Evolutionary conservation across 2,329 filamentous ascomycete genomes (phyloP), one percentile per base, ranked within the genome.

Genomic region (Apiospora marii): DNA sequence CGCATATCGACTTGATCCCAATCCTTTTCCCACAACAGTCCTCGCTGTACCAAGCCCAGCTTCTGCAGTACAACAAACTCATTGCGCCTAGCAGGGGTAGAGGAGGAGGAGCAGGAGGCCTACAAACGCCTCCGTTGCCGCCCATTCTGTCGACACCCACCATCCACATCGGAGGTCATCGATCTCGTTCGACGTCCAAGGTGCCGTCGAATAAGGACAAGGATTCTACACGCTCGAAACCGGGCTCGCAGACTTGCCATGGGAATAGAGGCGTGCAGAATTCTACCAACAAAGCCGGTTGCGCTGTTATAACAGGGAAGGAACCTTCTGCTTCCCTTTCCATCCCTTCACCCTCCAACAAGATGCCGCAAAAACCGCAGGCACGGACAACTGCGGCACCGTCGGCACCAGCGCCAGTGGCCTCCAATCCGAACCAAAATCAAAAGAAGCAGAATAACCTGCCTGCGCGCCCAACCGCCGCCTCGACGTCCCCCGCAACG

Each of bases 21-120:
- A 85, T 90, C 74, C 83, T 90, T 76, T 84, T 90, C 72, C 89
- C 89, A 22, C 89, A 90, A 74, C 89, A 91, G 75, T 84, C 87
- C 46, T 88, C 86, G 58, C 83, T 88, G 75, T 90, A 90, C 81
- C 88, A 91, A 78, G 88, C 88, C 71, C 89, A 91, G 81, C 87
- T 92, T 72, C 85, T 89, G 70, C 87, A 91, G 76, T 92, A 92
- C 85, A 92, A 92, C 81, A 89, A 88, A 79, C 88, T 92, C 79
- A 87, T 92, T 76, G 88, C 89, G 70, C 87, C 89, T 68, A 84
- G 87, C 72, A 84, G 89, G 78, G 81, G 82, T 71, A 87, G 87
- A 76, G 87, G 88, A 78, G 81, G 81, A 72, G 58, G 58, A 64
- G 41, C 58, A 41, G 87, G 87, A 76, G 87, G 88, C 77, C 82